Evolutionary conservation across 2,329 filamentous ascomycete species (phyloP).

Genomic region (Dactylellina leptospora): DNA sequence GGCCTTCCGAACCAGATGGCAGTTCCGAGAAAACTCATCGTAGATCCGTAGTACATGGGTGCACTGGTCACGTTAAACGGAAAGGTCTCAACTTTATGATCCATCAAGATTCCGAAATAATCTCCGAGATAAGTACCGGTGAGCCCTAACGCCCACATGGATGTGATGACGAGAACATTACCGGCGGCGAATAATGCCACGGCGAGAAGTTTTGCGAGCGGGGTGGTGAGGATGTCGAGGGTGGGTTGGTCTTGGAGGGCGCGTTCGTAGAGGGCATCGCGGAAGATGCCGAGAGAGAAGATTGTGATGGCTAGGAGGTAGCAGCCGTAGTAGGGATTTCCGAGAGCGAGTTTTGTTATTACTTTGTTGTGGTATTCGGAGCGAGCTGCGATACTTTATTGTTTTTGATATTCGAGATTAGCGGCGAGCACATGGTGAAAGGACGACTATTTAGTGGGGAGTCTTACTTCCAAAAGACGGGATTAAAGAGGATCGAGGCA

Average conservation of each 20-base stretch:
- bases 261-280: slow-evolving; percentile 78
- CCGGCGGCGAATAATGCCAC: slow-evolving; percentile 76
- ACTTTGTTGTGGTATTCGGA: slow-evolving; percentile 90
- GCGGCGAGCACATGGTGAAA: slow-evolving; percentile 12
- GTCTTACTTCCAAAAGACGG: slow-evolving; percentile 98
- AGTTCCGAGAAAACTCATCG: slow-evolving; percentile 88
- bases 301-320: slow-evolving; percentile 89
- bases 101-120: slow-evolving; percentile 99
- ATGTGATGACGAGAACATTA: slow-evolving; percentile 84
- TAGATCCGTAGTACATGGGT: slow-evolving; percentile 97
- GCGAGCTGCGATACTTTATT: slow-evolving; percentile 38
- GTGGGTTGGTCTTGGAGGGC: slow-evolving; percentile 73
- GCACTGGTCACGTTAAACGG: slow-evolving; percentile 91
- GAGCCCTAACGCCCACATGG: slow-evolving; percentile 90
- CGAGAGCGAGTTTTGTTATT: slow-evolving; percentile 85
- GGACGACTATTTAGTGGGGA: too few relatives aligned
- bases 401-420: slow-evolving; percentile 65
- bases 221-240: slow-evolving; percentile 66
- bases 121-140: slow-evolving; percentile 97
- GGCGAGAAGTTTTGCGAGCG: slow-evolving; percentile 70
- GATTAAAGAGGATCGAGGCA: slow-evolving; percentile 88
- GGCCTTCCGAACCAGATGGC: slow-evolving; percentile 86
- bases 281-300: slow-evolving; percentile 88
- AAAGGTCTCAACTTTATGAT: slow-evolving; percentile 90
- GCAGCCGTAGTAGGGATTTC: slow-evolving; percentile 80